Percentiles rank a stretch among this genome's conserved stretches.
phyloP scores from a whole-genome alignment of 2,329 filamentous ascomycete species.

The Botrytis sinoallii region DNA sequence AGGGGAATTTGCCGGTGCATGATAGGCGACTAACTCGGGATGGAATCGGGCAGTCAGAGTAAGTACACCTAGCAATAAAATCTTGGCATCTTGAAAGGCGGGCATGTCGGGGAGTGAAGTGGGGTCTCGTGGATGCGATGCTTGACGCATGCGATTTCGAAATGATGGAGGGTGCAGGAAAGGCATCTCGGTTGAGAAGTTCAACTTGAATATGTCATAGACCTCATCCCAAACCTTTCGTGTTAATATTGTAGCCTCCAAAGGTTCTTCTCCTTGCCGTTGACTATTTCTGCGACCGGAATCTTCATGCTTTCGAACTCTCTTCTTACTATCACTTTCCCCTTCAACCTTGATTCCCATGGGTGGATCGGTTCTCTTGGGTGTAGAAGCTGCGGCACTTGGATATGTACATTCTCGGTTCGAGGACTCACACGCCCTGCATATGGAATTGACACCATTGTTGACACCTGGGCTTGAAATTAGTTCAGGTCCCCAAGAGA shows the following conservation, averaged over 20 bases:
- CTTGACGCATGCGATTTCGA: constrained; percentile 49
- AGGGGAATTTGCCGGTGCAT: constrained; percentile 13
- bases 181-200: constrained; percentile 69
- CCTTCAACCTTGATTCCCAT: constrained; percentile 33
- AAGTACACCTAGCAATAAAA: constrained; percentile 64
- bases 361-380: constrained; percentile 33
- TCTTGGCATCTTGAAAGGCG: constrained; percentile 46
- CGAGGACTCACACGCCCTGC: constrained; percentile 70
- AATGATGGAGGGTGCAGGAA: constrained; percentile 68
- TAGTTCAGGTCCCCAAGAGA: neutral
- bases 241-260: constrained; percentile 61
- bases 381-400: constrained; percentile 39
- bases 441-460: constrained; percentile 66
- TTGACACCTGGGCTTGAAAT: constrained; percentile 46
- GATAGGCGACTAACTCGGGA: constrained; percentile 53
- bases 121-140: constrained; percentile 39
- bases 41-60: constrained; percentile 69
- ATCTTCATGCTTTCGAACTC: constrained; percentile 39
- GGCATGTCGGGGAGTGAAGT: constrained; percentile 22
- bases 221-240: constrained; percentile 65
- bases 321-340: constrained; percentile 49
- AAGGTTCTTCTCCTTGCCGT: constrained; percentile 54
- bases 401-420: constrained; percentile 73
- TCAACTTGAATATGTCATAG: constrained; percentile 66
- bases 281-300: constrained; percentile 36